Base-by-base conservation (phyloP, 306 rosid species). In the Prunus mume region DNA sequence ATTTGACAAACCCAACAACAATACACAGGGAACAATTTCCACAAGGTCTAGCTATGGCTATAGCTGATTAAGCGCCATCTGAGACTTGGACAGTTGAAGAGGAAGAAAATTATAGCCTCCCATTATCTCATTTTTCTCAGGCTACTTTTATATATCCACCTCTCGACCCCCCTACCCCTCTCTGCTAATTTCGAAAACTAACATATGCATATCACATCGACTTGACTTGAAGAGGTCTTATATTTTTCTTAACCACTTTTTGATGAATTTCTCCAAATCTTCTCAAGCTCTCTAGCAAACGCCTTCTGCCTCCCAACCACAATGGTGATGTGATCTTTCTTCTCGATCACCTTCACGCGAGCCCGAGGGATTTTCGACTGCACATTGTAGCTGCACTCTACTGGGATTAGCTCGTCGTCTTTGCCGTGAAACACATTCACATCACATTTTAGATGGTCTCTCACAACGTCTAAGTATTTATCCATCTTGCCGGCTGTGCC, bases 261-360 rank as follows among this genome's bases (percentile, higher is more conserved):
- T 19, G 69, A 76, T 76, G 96, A 80, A 24, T 78, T 80, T 64
- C 66, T 78, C 99, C 99, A 96, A 76, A 96, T 96, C 54, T 85
- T 72, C 69, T 96, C 99, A 17, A 96, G 83, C 58, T 92, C 98
- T 78, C 83, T 66, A n/a, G 99, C 88, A 71, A 96, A 96, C 2
- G 87, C 83, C 61, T 85, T 79, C 45, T 87, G 98, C 61, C 97
- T 85, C 34, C 99, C 99, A 14, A 96, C 87, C 11, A 96, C 97
- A 64, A 96, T 89, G 0, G 99, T 96, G 3, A 96, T 87, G 75
- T 96, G 99, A 72, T 96, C 98, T 80, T 91, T 89, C 19, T 91
- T 83, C 62, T 89, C 90, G 14, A 96, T 69, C n/a, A 93, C 81
- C 43, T 83, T 89, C 3, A 96, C 80, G 0, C 85, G 43, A 52